These are phyloP conservation scores for Eucalyptus leucophloia DNA, from an alignment of 345 rosid species.

Conservation along the genomic window DNA sequence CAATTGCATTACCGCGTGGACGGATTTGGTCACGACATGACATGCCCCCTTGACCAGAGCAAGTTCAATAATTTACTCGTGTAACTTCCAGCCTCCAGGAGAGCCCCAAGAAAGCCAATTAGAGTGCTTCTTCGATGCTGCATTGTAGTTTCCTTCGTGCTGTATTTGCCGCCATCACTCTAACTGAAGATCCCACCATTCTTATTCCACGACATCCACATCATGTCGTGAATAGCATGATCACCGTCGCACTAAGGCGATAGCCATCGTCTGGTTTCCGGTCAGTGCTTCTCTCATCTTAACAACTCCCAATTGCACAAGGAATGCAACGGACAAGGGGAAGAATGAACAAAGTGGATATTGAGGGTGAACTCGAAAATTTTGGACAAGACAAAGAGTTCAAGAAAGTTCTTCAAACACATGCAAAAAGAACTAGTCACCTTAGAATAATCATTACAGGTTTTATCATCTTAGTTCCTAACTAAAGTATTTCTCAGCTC, in stretches of 20 bases:
- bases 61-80: too few relatives aligned
- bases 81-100: neutral
- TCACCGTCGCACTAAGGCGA: neutral
- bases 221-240: neutral
- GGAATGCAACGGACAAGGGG: neutral
- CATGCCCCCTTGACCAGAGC: neutral
- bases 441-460: neutral
- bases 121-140: neutral
- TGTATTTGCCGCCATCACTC: neutral
- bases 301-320: neutral
- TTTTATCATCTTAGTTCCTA: neutral
- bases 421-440: neutral
- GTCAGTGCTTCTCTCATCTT: neutral
- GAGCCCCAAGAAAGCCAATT: neutral
- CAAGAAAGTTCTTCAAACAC: neutral
- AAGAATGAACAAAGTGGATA: neutral
- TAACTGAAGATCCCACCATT: neutral
- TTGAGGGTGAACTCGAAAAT: neutral
- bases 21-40: neutral
- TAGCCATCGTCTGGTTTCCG: neutral
- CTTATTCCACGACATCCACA: neutral
- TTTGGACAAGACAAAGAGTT: neutral
- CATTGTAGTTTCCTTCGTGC: neutral
- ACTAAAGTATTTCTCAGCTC: neutral
- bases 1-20: neutral